Conservation (phyloP, 1,284 basidiomycete genomes). For the Cryptococcus sp. region DNA sequence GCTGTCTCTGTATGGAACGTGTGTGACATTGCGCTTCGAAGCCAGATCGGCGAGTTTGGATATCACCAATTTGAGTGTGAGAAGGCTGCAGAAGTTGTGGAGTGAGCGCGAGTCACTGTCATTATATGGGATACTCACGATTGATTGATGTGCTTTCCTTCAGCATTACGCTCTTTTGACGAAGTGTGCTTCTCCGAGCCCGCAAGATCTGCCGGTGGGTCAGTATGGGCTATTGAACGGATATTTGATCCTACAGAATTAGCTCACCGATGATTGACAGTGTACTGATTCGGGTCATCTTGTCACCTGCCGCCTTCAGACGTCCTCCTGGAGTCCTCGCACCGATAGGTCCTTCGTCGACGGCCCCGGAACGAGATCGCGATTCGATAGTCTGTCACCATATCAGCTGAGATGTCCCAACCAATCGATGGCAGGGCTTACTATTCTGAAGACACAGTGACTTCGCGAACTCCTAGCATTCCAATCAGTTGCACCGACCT, state of each 20-base stretch:
- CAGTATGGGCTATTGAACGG: not conserved
- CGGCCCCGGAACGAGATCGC: slow-evolving; percentile 19
- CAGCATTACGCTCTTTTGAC: slow-evolving; percentile 85
- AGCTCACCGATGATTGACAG: slow-evolving; percentile 54
- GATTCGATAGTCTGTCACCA: slow-evolving; percentile 51
- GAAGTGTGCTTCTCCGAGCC: slow-evolving; percentile 94
- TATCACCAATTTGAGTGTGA: slow-evolving; percentile 88
- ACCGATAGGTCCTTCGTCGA: slow-evolving; percentile 18
- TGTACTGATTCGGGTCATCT: slow-evolving; percentile 64
- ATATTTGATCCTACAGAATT: not conserved
- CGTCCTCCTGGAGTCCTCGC: slow-evolving; percentile 29
- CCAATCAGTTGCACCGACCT: slow-evolving; percentile 96
- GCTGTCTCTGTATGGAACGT: slow-evolving; percentile 93
- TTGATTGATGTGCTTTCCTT: slow-evolving; percentile 88
- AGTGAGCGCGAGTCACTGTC: slow-evolving; percentile 1
- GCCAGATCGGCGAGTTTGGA: slow-evolving; percentile 83
- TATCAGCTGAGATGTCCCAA: slow-evolving; percentile 1
- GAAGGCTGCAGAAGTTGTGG: slow-evolving; percentile 61
- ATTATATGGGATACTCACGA: slow-evolving; percentile 29
- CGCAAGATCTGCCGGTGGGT: slow-evolving; percentile 77
- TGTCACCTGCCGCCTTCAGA: slow-evolving; percentile 37
- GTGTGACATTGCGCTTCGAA: slow-evolving; percentile 75
- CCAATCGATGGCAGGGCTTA: slow-evolving; percentile 46
- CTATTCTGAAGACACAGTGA: slow-evolving; percentile 89
- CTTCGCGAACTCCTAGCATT: slow-evolving; percentile 90